Evolutionary conservation across 2,329 filamentous ascomycete genomes (phyloP), one percentile per base, ranked within the genome.

Genomic region (Sclerotinia trifoliorum): DNA sequence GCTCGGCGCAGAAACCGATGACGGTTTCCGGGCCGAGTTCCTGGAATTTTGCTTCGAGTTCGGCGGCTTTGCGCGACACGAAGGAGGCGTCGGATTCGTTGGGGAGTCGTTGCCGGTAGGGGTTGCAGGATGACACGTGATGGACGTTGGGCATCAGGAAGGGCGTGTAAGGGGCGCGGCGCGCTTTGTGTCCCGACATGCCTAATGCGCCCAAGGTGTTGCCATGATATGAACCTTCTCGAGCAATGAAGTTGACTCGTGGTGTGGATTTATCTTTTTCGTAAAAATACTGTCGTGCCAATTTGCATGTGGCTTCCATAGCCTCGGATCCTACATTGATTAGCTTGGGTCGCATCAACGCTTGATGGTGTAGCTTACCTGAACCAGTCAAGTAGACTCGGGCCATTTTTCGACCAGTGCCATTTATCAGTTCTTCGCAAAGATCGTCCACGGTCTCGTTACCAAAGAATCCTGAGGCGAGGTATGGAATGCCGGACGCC

Each of bases 171-270:
- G 85, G 81, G 2, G 79, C 80, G 70, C 87, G 83, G 29, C 90
- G 82, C 6, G 81, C 79, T n/a, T 83, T 77, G 76, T 91, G 86
- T 1, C 87, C 86, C 42, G 88, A 85, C 11, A 87, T 77, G 0
- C 83, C 81, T 24, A 92, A 79, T 1, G 88, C 82, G 2, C 87
- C 88, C 0, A 92, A 77, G 0, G 90, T 92, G 39, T 84, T 87
- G 7, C 90, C 90, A 73, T 93, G 90, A 73, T 91, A 93, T 15
- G 86, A 89, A 29, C 86, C 82, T 42, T 85, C 79, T 21, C 90
- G 83, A 7, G 87, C 82, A 72, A 93, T 90, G 78, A 90, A 90
- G 60, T 84, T 82, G 0, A 80, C 81, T 2, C 89, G 82, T 60
- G 80, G 4, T 81, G 81, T 13, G 76, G 73, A 68, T 62, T 73